These are phyloP conservation scores for Stachybotrys chartarum DNA, from an alignment of 2,329 filamentous ascomycete genomes.

Conservation along the genomic window DNA sequence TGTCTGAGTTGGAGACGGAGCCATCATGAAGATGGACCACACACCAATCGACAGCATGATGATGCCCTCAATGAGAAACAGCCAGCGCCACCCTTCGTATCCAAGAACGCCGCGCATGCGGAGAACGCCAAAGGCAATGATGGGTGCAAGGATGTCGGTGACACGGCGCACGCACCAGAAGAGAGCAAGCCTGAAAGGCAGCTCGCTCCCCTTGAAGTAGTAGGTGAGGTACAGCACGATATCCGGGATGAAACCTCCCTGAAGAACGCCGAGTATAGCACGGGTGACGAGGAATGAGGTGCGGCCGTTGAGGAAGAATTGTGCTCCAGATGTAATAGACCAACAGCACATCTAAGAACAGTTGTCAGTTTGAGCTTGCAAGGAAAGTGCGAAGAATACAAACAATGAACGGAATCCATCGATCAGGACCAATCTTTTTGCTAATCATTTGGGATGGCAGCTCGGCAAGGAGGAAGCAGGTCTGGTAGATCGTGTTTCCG, in stretches of 20 bases:
- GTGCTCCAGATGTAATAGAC: neutral
- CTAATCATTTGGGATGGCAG: constrained; percentile 54
- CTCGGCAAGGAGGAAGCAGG: constrained; percentile 49
- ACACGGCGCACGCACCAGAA: constrained; percentile 16
- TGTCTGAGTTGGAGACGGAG: constrained; percentile 26
- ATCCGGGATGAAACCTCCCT: constrained; percentile 8
- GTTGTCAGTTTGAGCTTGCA: neutral
- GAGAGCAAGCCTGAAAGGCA: constrained; percentile 15
- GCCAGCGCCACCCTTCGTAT: constrained; percentile 16
- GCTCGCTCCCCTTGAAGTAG: constrained; percentile 17
- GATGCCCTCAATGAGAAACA: constrained; percentile 13
- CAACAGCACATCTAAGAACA: neutral
- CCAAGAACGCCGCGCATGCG: constrained; percentile 16
- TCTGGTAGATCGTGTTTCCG: constrained; percentile 47
- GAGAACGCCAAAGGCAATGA: constrained; percentile 16
- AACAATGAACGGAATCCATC: constrained; percentile 18
- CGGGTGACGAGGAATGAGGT: constrained; percentile 6
- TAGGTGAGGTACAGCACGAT: constrained; percentile 17
- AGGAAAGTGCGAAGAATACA: neutral
- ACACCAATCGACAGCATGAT: constrained; percentile 9
- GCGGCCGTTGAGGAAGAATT: constrained; percentile 5
- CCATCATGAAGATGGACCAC: constrained; percentile 22
- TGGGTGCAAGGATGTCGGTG: constrained; percentile 14
- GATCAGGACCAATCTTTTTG: constrained; percentile 36
- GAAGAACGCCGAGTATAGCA: constrained; percentile 3